phyloP scores from a whole-genome alignment of 177 flowering plant genomes.

The Vitis hybrid region DNA sequence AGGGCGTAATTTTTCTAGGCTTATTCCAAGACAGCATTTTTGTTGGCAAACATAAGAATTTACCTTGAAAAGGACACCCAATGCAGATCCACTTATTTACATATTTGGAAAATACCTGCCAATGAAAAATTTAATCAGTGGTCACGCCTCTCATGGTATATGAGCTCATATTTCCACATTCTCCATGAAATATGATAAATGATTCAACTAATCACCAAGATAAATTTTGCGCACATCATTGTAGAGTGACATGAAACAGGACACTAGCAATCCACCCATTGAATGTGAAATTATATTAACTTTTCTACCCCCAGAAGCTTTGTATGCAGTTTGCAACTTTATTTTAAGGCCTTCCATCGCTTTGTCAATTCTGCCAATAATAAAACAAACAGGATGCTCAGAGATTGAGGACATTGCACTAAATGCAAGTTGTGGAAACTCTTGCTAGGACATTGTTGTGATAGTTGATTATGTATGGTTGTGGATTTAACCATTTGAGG shows the following conservation, averaged over 20 bases:
- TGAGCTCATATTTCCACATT: neutral
- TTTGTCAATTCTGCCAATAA: slow-evolving; percentile 58
- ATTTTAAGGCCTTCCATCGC: slow-evolving; percentile 62
- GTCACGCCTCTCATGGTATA: slow-evolving; percentile 6
- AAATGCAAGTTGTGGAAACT: neutral
- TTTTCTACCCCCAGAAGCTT: slow-evolving; percentile 89
- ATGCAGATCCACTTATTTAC: slow-evolving; percentile 92
- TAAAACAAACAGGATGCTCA: slow-evolving; percentile 13
- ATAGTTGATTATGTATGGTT: too few relatives aligned
- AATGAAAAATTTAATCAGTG: slow-evolving; percentile 9
- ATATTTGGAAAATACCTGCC: slow-evolving; percentile 73
- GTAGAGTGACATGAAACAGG: slow-evolving; percentile 76
- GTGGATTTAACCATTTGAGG: neutral
- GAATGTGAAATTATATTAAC: slow-evolving; percentile 87
- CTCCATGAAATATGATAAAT: neutral
- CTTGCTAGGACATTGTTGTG: neutral
- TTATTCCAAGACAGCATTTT: too few relatives aligned
- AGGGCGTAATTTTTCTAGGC: too few relatives aligned
- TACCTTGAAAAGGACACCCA: slow-evolving; percentile 96
- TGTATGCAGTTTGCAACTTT: slow-evolving; percentile 68
- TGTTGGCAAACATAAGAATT: slow-evolving; percentile 6
- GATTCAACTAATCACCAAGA: slow-evolving; percentile 6
- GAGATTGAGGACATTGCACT: neutral
- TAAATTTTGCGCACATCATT: slow-evolving; percentile 47
- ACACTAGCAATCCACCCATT: slow-evolving; percentile 88